Evolutionary conservation across 73 alveolate species (phyloP).

Genomic region (Paraurostyla sp.): DNA sequence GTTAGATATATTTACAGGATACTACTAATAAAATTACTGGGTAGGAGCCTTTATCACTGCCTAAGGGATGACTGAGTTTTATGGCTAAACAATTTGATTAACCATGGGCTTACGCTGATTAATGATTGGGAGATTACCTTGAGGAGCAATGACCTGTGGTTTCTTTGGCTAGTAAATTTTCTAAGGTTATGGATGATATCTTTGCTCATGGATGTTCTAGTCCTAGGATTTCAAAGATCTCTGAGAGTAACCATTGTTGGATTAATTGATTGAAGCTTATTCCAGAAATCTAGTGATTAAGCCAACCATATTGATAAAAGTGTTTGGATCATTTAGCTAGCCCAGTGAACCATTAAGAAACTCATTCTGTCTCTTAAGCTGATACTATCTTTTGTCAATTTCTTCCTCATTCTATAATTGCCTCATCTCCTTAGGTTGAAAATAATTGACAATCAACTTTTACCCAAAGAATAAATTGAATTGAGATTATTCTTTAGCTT

Average conservation of each 20-base stretch:
- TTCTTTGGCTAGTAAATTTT: too few species aligned
- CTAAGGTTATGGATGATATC: background rate
- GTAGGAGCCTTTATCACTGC: too few species aligned
- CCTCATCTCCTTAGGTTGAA: conserved; percentile 54
- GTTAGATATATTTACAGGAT: too few species aligned
- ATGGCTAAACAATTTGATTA: too few species aligned
- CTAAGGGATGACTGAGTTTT: too few species aligned
- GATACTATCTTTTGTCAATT: conserved; percentile 41
- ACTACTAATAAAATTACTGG: too few species aligned
- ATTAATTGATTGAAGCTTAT: too few species aligned
- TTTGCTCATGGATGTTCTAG: background rate
- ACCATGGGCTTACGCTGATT: too few species aligned
- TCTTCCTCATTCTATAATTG: background rate
- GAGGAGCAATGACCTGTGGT: too few species aligned
- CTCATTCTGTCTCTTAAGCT: background rate
- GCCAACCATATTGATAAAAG: background rate
- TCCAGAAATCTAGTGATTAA: background rate
- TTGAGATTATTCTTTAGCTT: conserved; percentile 35
- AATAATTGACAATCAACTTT: conserved; percentile 4
- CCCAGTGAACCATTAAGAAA: background rate
- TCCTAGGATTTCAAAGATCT: too few species aligned
- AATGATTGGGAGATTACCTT: too few species aligned
- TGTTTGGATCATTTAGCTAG: background rate
- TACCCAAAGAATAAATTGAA: background rate
- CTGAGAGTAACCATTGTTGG: too few species aligned